Evolutionary conservation across 1,284 basidiomycete genomes (phyloP).

Genomic region (Malassezia yamatoensis): DNA sequence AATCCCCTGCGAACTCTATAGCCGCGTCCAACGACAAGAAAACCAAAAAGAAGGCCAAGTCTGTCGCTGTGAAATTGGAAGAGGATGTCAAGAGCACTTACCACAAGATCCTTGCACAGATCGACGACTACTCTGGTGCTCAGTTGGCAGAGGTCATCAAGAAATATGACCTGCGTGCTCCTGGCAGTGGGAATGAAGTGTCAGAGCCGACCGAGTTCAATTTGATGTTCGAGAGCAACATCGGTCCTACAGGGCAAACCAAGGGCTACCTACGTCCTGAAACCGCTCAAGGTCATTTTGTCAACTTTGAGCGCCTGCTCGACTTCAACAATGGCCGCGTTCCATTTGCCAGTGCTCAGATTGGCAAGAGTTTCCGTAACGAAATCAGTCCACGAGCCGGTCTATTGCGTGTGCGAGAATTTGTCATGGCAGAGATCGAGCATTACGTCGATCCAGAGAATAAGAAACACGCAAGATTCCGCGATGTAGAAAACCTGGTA

Average conservation of each 20-base stretch:
- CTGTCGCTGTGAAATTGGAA: slow-evolving; percentile 63
- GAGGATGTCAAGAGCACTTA: slow-evolving; percentile 71
- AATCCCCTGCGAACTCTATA: slow-evolving; percentile 13
- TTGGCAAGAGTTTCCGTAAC: slow-evolving; percentile 92
- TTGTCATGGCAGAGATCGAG: slow-evolving; percentile 99
- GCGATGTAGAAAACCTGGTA: slow-evolving; percentile 65
- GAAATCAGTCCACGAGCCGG: slow-evolving; percentile 96
- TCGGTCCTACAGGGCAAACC: slow-evolving; percentile 93
- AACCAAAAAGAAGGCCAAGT: slow-evolving; percentile 70
- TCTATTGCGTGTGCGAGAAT: slow-evolving; percentile 90
- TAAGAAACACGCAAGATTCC: slow-evolving; percentile 77
- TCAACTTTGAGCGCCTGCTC: slow-evolving; percentile 91
- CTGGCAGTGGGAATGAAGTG: slow-evolving; percentile 83
- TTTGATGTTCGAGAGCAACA: slow-evolving; percentile 94
- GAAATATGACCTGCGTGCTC: slow-evolving; percentile 74
- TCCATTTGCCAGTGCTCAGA: slow-evolving; percentile 93
- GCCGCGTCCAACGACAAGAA: slow-evolving; percentile 50
- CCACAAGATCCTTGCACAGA: slow-evolving; percentile 72
- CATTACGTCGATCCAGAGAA: slow-evolving; percentile 93
- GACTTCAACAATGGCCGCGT: slow-evolving; percentile 96
- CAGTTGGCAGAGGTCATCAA: slow-evolving; percentile 79
- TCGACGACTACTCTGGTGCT: slow-evolving; percentile 87
- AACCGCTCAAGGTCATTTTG: slow-evolving; percentile 97
- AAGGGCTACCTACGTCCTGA: slow-evolving; percentile 95
- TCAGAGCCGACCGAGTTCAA: slow-evolving; percentile 92